Conservation (phyloP, 805 yeast species). For the Myxozyma geophila region DNA sequence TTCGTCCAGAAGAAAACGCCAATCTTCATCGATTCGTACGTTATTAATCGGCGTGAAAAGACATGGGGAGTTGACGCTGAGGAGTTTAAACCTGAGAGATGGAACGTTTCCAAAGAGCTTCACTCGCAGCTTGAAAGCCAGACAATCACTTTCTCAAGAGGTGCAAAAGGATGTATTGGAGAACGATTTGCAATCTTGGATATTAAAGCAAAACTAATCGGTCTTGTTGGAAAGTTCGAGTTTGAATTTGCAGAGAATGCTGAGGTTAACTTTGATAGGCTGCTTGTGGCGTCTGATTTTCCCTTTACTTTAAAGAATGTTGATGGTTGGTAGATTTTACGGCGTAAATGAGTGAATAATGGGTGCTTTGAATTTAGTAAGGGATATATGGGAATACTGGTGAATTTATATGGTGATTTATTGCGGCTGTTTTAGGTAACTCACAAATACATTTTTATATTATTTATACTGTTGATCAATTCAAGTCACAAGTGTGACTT, state of each 20-base stretch:
- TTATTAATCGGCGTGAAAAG: not conserved
- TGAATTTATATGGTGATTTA: too few species aligned
- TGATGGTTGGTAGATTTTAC: too few species aligned
- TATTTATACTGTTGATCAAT: too few species aligned
- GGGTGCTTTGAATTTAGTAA: too few species aligned
- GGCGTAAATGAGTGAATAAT: too few species aligned
- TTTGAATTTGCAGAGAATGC: not conserved
- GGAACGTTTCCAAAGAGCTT: not conserved
- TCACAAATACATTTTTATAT: too few species aligned
- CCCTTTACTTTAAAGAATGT: too few species aligned
- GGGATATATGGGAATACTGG: too few species aligned
- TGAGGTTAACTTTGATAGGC: not conserved
- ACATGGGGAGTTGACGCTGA: conserved; percentile 2
- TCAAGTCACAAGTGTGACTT: too few species aligned
- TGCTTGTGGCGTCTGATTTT: too few species aligned
- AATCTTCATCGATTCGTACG: not conserved
- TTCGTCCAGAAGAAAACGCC: not conserved
- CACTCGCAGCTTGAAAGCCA: not conserved
- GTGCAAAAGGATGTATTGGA: conserved; percentile 1
- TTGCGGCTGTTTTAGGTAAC: too few species aligned
- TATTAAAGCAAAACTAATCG: not conserved
- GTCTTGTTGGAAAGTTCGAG: not conserved
- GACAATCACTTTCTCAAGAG: conserved; percentile 2
- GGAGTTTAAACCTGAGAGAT: conserved; percentile 5
- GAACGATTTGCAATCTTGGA: not conserved